phyloP scores from a whole-genome alignment of 192 early-diverging fungal species.

The Backusella parvicylindrica region DNA sequence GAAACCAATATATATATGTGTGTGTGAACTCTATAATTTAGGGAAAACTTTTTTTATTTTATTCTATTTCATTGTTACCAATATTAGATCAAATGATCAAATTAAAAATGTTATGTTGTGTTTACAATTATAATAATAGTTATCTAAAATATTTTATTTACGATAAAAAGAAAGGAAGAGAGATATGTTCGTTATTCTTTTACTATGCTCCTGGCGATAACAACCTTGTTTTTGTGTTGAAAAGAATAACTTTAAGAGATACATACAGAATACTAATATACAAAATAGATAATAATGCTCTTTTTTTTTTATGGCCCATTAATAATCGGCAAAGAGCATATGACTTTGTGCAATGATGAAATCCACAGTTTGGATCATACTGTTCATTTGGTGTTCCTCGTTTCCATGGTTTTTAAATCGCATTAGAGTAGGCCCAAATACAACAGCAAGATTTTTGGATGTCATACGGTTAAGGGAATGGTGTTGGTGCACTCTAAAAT shows the following conservation, averaged over 20 bases:
- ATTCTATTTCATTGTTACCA: not conserved
- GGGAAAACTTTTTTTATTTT: not conserved
- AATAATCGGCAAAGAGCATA: conserved; percentile 13
- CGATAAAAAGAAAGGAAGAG: not conserved
- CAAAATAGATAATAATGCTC: not conserved
- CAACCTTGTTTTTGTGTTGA: not conserved
- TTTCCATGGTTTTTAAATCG: conserved; percentile 50
- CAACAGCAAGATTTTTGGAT: conserved; percentile 85
- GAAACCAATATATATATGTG: too few relatives aligned
- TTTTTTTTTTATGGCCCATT: not conserved
- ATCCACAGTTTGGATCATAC: conserved; percentile 65
- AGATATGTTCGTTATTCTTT: not conserved
- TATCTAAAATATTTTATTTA: not conserved
- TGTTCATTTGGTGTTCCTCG: conserved; percentile 69
- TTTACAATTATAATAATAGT: not conserved
- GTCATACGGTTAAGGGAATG: conserved; percentile 78
- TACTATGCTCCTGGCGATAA: not conserved
- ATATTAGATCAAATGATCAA: not conserved
- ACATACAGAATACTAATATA: not conserved
- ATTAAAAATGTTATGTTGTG: not conserved
- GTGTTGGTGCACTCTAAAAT: conserved; percentile 6
- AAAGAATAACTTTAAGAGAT: not conserved
- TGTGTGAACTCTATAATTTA: not conserved
- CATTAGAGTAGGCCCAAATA: conserved; percentile 91
- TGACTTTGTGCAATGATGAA: conserved; percentile 60